phyloP scores from a whole-genome alignment of 768 basidiomycete species.

The Rhodosporidiobolus sp. region DNA sequence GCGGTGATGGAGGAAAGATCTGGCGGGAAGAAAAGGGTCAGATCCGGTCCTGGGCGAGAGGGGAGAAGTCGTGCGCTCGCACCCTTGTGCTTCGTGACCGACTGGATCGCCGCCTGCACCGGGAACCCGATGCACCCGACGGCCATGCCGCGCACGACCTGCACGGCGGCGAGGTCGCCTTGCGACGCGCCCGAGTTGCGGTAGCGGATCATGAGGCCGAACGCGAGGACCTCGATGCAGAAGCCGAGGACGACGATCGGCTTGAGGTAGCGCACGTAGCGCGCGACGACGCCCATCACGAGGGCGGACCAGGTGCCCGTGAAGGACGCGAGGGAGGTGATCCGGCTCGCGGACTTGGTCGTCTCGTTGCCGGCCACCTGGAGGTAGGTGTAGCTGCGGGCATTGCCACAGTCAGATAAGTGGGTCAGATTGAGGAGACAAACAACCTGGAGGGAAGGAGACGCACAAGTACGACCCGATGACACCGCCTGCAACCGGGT shows the following conservation, averaged over 20 bases:
- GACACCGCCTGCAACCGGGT: constrained; percentile 45
- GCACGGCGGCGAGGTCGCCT: constrained; percentile 46
- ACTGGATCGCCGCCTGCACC: constrained; percentile 43
- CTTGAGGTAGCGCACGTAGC: constrained; percentile 46
- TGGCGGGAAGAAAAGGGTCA: constrained; percentile 5
- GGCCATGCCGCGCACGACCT: constrained; percentile 43
- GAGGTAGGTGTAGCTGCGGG: constrained; percentile 28
- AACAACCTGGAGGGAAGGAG: background rate
- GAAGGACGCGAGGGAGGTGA: constrained; percentile 24
- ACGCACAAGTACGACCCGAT: constrained; percentile 32
- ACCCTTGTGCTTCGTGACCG: constrained; percentile 32
- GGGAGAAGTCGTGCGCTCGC: background rate
- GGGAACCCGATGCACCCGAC: constrained; percentile 46
- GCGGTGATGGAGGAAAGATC: constrained; percentile 44
- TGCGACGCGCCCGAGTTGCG: constrained; percentile 37
- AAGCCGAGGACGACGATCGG: constrained; percentile 47
- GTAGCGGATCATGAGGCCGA: constrained; percentile 48
- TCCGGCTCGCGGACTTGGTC: constrained; percentile 25
- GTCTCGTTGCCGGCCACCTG: constrained; percentile 29
- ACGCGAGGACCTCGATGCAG: constrained; percentile 41
- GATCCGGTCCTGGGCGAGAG: background rate
- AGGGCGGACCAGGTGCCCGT: constrained; percentile 18
- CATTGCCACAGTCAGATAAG: background rate
- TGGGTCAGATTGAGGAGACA: fast-evolving
- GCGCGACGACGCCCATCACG: constrained; percentile 32